Evolutionary conservation across 352 stramenopile species (phyloP), one percentile per base, ranked within the genome.

Genomic region (Ophiocytium majus): DNA sequence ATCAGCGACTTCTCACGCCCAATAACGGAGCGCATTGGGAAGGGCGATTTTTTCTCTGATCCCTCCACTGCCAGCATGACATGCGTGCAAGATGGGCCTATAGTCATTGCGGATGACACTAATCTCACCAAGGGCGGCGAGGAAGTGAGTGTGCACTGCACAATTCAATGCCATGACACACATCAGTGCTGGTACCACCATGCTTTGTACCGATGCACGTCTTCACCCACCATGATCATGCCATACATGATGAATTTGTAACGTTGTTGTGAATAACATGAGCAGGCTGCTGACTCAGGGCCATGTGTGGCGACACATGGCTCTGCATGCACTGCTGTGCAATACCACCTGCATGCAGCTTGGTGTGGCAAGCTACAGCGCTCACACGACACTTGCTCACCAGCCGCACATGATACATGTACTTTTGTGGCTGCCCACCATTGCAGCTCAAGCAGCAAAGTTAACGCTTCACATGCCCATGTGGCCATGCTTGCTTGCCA

Each of bases 1-100:
- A 90, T 95, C 81, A 91, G 83, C 75, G 94, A 95, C 86, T 95
- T 95, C 88, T 89, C 93, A 83, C 81, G 91, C 37, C 92, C 93
- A 17, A 79, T 95, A 36, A 93, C 90, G 14, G 93, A 95, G 87
- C 89, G 92, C n/a, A 76, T 95, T 0, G 85, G 82, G 17, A 93
- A 92, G 34, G n/a, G n/a, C n/a, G 86, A 83, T 88, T 33, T 88
- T 83, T 86, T 89, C 71, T 35, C 86, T 10, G 93, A 95, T 85
- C 93, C 93, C 1, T 92, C 87, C 35, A 92, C 91, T 82, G 92
- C 92, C 0, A 90, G 82, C 75, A 90, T 95, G 23, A 90, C 89
- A 50, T 94, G 91, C 86, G 92, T 92, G 71, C 89, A 90, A 34
- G 94, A 89, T 31, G 88, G 89, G 10, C 85, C 86, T 74, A 89